Percentiles rank a stretch among this genome's conserved stretches.
Conservation (phyloP, 2,329 filamentous ascomycete species). For the Ophiostoma piceae region DNA sequence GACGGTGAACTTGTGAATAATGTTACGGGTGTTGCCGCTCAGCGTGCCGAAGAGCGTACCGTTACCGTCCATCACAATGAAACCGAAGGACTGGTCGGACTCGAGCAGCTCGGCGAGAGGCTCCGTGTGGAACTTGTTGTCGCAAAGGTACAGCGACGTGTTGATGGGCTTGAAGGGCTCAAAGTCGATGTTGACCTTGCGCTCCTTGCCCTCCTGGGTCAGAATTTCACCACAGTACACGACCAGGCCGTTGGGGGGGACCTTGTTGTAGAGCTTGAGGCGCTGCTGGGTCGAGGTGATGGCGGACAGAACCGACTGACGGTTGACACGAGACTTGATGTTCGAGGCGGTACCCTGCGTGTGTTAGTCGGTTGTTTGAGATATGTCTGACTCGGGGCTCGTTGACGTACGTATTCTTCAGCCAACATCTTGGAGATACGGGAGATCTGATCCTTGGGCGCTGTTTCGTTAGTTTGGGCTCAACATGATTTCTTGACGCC, state of each 20-base stretch:
- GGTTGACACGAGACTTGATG: slow-evolving; percentile 99
- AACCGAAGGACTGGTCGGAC: slow-evolving; percentile 98
- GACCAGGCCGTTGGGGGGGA: slow-evolving; percentile 93
- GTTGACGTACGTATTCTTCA: slow-evolving; percentile 85
- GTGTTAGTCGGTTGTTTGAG: slow-evolving; percentile 25
- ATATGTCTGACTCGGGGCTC: not conserved
- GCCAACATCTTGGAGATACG: slow-evolving; percentile 98
- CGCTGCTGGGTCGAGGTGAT: slow-evolving; percentile 99
- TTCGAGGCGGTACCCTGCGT: slow-evolving; percentile 89
- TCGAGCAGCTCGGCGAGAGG: slow-evolving; percentile 94
- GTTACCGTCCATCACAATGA: slow-evolving; percentile 99
- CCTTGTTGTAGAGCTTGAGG: slow-evolving; percentile 98
- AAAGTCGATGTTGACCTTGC: slow-evolving; percentile 99
- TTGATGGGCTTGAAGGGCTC: slow-evolving; percentile 99
- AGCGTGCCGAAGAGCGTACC: slow-evolving; percentile 94
- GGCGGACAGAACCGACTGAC: slow-evolving; percentile 93
- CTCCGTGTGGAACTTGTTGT: slow-evolving; percentile 99
- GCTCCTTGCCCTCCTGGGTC: slow-evolving; percentile 95
- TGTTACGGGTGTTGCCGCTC: slow-evolving; percentile 92
- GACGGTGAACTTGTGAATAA: slow-evolving; percentile 96
- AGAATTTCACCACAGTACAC: slow-evolving; percentile 99
- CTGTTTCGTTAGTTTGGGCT: slow-evolving; percentile 11
- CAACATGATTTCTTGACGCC: slow-evolving; percentile 26
- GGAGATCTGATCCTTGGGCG: slow-evolving; percentile 93
- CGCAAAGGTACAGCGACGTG: slow-evolving; percentile 96